Base-by-base conservation (phyloP, 495 filamentous ascomycete species). In the Hypoxylon perforatum region DNA sequence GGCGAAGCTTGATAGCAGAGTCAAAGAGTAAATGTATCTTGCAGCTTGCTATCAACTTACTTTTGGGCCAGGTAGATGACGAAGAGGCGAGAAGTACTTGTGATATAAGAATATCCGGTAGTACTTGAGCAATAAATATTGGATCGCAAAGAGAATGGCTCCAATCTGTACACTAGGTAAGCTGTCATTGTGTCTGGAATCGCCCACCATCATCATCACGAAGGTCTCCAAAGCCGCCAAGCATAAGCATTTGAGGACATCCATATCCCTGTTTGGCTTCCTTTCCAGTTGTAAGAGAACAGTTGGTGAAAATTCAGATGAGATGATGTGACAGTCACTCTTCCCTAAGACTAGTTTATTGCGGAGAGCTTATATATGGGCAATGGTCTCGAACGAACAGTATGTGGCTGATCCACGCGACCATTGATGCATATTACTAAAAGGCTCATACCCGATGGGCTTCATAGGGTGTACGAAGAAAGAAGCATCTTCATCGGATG, bases 61-160 rank as follows among this genome's bases (percentile, higher is more conserved):
- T 4, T 42, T 48, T 48, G 54, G 54, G 8, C 54, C 54, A 1
- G 42, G 54, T 22, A 57, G 21, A 19, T 47, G 41, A 0, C 42
- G 21, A 1, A 48, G 54, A 12, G 39, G 42, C 11, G 54, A 48
- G 28, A 48, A 48, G 42, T 48, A 57, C 18, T 48, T 48, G 12
- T 47, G 42, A 12, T 47, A 48, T 38, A 57, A n/a, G 7, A 57
- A 48, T 22, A 38, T 38, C 11, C 22, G 42, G 25, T 47, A 48
- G 14, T 57, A 36, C 30, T 57, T 57, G 17, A 57, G 15, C 2
- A 38, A 11, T 4, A 38, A 15, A 14, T 57, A 48, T 42, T 57
- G 54, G 15, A 48, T 23, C 7, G 17, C 11, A 18, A 57, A 57
- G 28, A 57, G 42, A 48, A 48, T 36, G 17, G 2, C 47, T 15